These are phyloP conservation scores for Hyaloperonospora arabidopsidis DNA, from an alignment of 352 stramenopile genomes.

Conservation along the genomic window DNA sequence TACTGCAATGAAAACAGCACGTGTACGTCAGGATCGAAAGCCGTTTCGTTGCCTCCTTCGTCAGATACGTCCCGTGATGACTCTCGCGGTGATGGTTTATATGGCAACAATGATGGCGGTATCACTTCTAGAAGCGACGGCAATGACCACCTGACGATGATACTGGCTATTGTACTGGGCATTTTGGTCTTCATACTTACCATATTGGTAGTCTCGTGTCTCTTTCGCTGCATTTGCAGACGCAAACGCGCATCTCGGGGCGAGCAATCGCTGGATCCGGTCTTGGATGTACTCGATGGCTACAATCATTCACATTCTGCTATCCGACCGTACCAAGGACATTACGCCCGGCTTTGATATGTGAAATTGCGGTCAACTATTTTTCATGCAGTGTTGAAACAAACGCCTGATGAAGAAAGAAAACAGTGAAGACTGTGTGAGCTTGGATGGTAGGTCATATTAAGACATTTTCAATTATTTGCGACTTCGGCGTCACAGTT, in stretches of 20 bases:
- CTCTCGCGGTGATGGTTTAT: slow-evolving; percentile 17
- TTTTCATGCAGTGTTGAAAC: too few relatives aligned
- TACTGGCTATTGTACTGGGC: slow-evolving; percentile 33
- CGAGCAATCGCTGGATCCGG: slow-evolving; percentile 26
- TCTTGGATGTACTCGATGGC: slow-evolving; percentile 26
- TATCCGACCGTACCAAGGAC: too few relatives aligned
- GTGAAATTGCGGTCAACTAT: too few relatives aligned
- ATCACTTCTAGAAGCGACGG: slow-evolving; percentile 25
- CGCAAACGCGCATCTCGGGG: slow-evolving; percentile 23
- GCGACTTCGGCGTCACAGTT: too few relatives aligned
- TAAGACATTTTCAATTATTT: too few relatives aligned
- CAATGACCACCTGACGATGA: slow-evolving; percentile 22
- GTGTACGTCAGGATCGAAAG: slow-evolving; percentile 28
- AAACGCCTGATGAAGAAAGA: too few relatives aligned
- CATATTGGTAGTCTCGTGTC: slow-evolving; percentile 25
- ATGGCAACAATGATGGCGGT: slow-evolving; percentile 8
- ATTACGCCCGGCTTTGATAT: too few relatives aligned
- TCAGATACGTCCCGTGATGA: slow-evolving; percentile 26
- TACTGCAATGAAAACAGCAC: slow-evolving; percentile 65
- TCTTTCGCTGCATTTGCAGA: slow-evolving; percentile 25
- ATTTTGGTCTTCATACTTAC: too few relatives aligned
- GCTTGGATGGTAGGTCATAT: too few relatives aligned
- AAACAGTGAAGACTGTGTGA: too few relatives aligned
- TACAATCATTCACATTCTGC: too few relatives aligned
- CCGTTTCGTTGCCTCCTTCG: slow-evolving; percentile 23